Evolutionary conservation across 768 basidiomycete species (phyloP).

Genomic region (Imleria badia): DNA sequence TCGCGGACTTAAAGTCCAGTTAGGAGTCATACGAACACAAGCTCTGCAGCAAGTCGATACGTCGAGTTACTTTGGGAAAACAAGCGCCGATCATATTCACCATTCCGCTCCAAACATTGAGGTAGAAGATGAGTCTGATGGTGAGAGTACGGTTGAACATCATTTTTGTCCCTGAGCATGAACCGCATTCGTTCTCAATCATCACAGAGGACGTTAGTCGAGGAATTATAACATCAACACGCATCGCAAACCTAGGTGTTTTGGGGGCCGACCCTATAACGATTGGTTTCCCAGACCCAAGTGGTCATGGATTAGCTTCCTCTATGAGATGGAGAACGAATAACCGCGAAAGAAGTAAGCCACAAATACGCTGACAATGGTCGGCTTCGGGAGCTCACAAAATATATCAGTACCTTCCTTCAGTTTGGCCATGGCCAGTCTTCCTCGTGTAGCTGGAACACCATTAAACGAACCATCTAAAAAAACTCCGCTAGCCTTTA

Average conservation of each 20-base stretch:
- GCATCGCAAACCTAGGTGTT: neutral
- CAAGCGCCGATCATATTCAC: neutral
- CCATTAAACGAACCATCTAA: neutral
- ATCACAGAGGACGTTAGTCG: slow-evolving; percentile 5
- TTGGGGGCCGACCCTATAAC: neutral
- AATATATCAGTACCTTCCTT: slow-evolving; percentile 13
- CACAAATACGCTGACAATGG: neutral
- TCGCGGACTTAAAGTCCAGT: slow-evolving; percentile 64
- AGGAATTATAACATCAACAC: neutral
- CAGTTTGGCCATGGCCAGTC: slow-evolving; percentile 1
- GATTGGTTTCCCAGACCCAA: neutral
- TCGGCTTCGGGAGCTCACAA: neutral
- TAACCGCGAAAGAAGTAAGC: slow-evolving; percentile 15
- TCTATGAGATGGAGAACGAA: neutral
- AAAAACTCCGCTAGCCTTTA: neutral
- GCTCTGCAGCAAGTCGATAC: slow-evolving; percentile 22
- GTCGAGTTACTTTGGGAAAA: slow-evolving; percentile 10
- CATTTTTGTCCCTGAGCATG: neutral
- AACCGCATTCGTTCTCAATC: neutral
- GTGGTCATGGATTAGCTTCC: neutral
- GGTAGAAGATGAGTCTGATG: slow-evolving; percentile 3
- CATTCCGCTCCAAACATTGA: neutral
- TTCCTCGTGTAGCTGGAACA: slow-evolving; percentile 3
- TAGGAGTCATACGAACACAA: slow-evolving; percentile 50
- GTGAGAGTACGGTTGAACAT: slow-evolving; percentile 3